phyloP scores from a whole-genome alignment of 441 rosid genomes.

The Euphorbia corollata region DNA sequence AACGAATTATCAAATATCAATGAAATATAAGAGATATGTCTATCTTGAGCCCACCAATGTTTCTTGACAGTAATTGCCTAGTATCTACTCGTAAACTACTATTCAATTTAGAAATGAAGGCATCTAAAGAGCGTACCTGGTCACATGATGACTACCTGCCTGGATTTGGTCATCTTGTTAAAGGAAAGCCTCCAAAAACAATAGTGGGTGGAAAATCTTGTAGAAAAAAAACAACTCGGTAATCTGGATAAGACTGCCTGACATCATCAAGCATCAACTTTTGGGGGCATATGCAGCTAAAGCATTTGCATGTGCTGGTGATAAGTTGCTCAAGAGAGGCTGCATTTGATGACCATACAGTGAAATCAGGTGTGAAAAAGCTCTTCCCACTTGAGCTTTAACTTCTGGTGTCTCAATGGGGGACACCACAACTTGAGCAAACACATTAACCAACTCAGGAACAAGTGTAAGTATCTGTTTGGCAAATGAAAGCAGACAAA shows the following conservation, averaged over 20 bases:
- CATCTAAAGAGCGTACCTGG: constrained; percentile 12
- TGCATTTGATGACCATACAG: constrained; percentile 88
- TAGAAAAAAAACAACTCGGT: neutral
- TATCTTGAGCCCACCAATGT: neutral
- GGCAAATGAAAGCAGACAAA: constrained; percentile 3
- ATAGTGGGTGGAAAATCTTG: neutral
- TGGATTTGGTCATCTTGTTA: constrained; percentile 1
- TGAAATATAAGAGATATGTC: neutral
- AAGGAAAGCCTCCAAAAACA: neutral
- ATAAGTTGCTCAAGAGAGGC: constrained; percentile 58
- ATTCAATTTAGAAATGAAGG: neutral
- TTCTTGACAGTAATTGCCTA: neutral
- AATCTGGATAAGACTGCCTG: neutral
- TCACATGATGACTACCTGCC: neutral
- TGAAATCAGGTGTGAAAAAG: constrained; percentile 73
- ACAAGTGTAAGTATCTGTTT: constrained; percentile 68
- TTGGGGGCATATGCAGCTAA: constrained; percentile 64
- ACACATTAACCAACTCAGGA: constrained; percentile 78
- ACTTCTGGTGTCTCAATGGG: constrained; percentile 78
- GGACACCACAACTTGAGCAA: constrained; percentile 81
- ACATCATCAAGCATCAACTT: constrained; percentile 30
- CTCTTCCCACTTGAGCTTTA: constrained; percentile 75
- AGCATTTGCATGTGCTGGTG: constrained; percentile 79
- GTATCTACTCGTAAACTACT: neutral
- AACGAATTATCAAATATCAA: too few relatives aligned